These are phyloP conservation scores for Cucurbita maxima DNA, from an alignment of 306 rosid genomes.

Conservation along the genomic window DNA sequence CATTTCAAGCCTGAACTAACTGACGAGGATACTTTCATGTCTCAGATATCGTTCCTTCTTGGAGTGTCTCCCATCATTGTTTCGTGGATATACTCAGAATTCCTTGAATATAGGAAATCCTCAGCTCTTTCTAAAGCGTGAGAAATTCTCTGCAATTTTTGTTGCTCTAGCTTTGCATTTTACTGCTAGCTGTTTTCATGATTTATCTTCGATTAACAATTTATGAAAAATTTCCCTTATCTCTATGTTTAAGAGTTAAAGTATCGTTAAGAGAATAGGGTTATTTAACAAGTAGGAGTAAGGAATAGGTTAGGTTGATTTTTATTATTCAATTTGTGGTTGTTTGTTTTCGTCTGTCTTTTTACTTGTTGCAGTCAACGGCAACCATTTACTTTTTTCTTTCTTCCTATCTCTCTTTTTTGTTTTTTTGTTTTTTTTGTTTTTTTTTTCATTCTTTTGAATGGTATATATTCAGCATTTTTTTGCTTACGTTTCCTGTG, in stretches of 20 bases:
- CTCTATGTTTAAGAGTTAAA: background rate
- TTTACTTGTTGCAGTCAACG: background rate
- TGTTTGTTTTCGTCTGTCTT: background rate
- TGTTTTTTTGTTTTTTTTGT: background rate
- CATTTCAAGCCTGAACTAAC: background rate
- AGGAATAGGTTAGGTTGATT: background rate
- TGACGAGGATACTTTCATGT: background rate
- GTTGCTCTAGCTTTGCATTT: background rate
- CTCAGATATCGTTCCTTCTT: slow-evolving; percentile 77
- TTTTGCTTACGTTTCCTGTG: background rate
- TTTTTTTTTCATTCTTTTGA: background rate
- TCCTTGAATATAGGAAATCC: slow-evolving; percentile 61
- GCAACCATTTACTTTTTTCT: background rate
- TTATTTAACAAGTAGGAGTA: background rate
- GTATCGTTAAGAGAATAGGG: background rate
- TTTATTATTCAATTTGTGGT: background rate
- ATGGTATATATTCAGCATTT: background rate
- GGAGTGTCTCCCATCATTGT: slow-evolving; percentile 77
- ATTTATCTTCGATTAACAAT: background rate
- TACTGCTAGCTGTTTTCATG: background rate
- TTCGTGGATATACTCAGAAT: slow-evolving; percentile 85
- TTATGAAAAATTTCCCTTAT: background rate
- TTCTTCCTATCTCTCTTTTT: background rate
- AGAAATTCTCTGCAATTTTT: slow-evolving; percentile 14
- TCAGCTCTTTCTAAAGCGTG: slow-evolving; percentile 64